Evolutionary conservation across 2,329 filamentous ascomycete species (phyloP), one percentile per base, ranked within the genome.

Genomic region (Lasiodiplodia sp.): DNA sequence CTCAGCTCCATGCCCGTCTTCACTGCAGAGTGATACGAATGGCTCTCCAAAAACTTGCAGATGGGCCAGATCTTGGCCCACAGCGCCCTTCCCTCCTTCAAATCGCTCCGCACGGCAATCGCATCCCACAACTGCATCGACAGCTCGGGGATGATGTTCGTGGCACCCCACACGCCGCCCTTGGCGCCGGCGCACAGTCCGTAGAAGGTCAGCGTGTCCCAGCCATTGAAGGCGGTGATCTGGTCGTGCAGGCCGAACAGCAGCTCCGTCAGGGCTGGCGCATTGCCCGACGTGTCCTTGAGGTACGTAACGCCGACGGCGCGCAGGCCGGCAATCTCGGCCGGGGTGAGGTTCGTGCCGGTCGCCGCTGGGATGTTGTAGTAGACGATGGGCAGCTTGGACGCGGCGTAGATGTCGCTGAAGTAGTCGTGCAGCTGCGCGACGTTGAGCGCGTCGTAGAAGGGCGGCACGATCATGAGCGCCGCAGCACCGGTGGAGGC

Each of bases 141-240:
- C 21, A 86, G 73, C 70, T 86, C 83, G 0, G 84, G 84, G 11
- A 86, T 82, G 18, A 86, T 76, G 68, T 86, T 86, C 2, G 83
- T 81, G 0, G 84, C 82, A 0, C 84, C 84, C 84, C 84, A 86
- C 0, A 86, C 81, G 3, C 81, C 82, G 3, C 84, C 84, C 56
- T 82, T 82, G 10, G 83, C 82, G 0, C 84, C 84, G 0, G 84
- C 83, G 0, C 81, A 82, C 11, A 86, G 74, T 11, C 84, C 84
- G 70, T 86, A 86, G 72, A 86, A 86, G 0, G 84, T 86, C 18
- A 86, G 75, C 0, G 84, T 86, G 69, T 86, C 84, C 84, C 84
- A 86, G 1, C 84, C 84, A 68, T 86, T 86, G 73, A 86, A 85
- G 0, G 82, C 78, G 1, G 82, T 85, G 69, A 86, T 82, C 31